Evolutionary conservation across 1,284 basidiomycete species (phyloP), one percentile per base, ranked within the genome.

Genomic region (Cutaneotrichosporon curvatum): DNA sequence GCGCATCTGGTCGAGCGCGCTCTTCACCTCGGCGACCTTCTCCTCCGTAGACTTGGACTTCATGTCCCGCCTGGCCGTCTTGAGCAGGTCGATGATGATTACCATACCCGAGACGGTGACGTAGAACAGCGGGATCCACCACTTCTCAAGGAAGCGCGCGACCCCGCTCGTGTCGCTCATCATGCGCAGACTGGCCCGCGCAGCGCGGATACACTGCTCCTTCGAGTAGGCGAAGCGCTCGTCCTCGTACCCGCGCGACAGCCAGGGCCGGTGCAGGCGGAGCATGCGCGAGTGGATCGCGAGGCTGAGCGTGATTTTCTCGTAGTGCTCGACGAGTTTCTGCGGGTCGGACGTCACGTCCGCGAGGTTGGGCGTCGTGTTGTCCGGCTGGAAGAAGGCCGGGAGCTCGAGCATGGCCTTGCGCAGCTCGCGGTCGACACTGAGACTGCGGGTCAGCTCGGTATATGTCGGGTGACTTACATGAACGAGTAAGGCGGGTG

Each of bases 401-500:
- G 72, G 72, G 0, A 74, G 56, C 37, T 72, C 69, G 43, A 65
- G 57, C 61, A 72, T 73, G 20, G 69, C 64, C 55, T 70, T 68
- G 25, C 68, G 62, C 37, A 72, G 53, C 43, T 73, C 70, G 37
- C 63, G 64, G 46, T 73, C 71, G 25, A 71, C 68, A 50, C 50
- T 48, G 28, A 55, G 40, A 37, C 33, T 37, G 38, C 4, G 14
- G 14, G 34, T 33, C 16, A 30, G 20, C 25, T 25, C 23, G 37
- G 16, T n/a, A 5, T 9, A 34, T 6, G n/a, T 30, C 30, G 22
- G 18, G 38, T 5, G 14, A 53, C 63, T 56, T 33, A 67, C 61
- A 71, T 67, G 59, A 71, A 73, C 20, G 69, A 69, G 51, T 71
- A 71, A 4, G 70, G 68, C 28, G 68, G 65, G 54, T 71, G 67